Percentiles rank a stretch among this genome's conserved stretches.
phyloP scores from a whole-genome alignment of 2,329 filamentous ascomycete genomes.

The Hymenoscyphus fructigenus region DNA sequence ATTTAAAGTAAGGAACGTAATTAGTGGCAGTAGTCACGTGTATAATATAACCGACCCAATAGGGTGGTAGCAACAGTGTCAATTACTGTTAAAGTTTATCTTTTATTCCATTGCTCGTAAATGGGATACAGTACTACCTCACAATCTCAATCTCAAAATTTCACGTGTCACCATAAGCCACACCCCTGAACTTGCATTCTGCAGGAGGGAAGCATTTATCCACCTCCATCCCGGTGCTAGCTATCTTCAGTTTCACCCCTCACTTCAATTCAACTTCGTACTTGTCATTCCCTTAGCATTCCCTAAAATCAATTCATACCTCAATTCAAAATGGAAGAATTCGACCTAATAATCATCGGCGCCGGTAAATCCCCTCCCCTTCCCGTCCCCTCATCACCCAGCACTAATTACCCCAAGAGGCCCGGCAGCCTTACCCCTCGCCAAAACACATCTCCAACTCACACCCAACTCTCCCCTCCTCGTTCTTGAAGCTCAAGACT shows the following conservation, averaged over 20 bases:
- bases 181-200: not conserved
- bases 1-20: too few relatives aligned
- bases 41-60: too few relatives aligned
- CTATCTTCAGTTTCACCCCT: not conserved
- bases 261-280: not conserved
- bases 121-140: not conserved
- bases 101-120: not conserved
- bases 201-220: not conserved
- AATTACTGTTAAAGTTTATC: too few relatives aligned
- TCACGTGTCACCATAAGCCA: not conserved
- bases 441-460: conserved; percentile 58
- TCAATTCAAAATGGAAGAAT: conserved; percentile 7
- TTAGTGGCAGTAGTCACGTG: too few relatives aligned
- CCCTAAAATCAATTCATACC: too few relatives aligned
- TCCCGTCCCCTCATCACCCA: not conserved
- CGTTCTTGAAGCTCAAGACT: conserved; percentile 55
- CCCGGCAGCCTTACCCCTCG: conserved; percentile 55
- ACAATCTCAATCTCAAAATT: not conserved
- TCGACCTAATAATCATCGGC: conserved; percentile 40
- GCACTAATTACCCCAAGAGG: conserved; percentile 34
- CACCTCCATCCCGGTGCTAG: not conserved
- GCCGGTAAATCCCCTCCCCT: conserved; percentile 45
- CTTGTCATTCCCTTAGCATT: too few relatives aligned
- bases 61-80: too few relatives aligned
- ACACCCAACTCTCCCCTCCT: conserved; percentile 55